Percentiles rank a stretch among this genome's conserved stretches.
These are phyloP conservation scores for Podospora conica DNA, from an alignment of 495 filamentous ascomycete species.

Conservation along the genomic window DNA sequence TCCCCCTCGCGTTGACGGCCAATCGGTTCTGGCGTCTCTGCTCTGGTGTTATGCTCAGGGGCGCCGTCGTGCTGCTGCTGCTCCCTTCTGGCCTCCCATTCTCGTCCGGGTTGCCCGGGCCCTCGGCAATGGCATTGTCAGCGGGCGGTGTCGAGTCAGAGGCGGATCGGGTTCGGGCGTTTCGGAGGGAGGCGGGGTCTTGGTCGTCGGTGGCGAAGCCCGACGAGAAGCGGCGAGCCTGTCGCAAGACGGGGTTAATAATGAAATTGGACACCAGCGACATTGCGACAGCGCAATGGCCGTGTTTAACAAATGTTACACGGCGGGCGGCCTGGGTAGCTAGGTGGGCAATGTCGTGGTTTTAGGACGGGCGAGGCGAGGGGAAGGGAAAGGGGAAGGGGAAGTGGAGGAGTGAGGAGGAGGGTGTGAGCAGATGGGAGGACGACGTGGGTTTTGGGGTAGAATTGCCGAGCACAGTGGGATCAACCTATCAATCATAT, in stretches of 20 bases:
- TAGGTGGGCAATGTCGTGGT: neutral
- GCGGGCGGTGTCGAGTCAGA: neutral
- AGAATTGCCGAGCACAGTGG: neutral
- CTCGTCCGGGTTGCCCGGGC: slow-evolving; percentile 4
- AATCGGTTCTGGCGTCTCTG: neutral
- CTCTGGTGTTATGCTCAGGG: neutral
- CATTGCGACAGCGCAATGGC: slow-evolving; percentile 47
- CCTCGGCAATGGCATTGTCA: slow-evolving; percentile 21
- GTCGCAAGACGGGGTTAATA: slow-evolving; percentile 69
- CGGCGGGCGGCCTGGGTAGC: neutral
- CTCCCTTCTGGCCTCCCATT: neutral
- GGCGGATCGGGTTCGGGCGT: slow-evolving; percentile 16
- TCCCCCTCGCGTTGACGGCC: neutral
- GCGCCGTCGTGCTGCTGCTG: neutral
- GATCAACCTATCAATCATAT: too few species aligned
- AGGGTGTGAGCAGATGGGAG: too few species aligned
- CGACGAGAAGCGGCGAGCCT: slow-evolving; percentile 62
- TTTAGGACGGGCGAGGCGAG: neutral
- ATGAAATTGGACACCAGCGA: slow-evolving; percentile 66
- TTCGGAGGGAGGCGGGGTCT: slow-evolving; percentile 17
- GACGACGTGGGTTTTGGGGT: neutral
- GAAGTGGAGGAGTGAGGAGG: too few species aligned
- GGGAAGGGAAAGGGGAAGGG: neutral
- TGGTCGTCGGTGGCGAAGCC: slow-evolving; percentile 27
- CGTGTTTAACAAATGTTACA: neutral